A percentile compares a stretch with the other conserved stretches of the same genome.
phyloP scores from a whole-genome alignment of 306 rosid species.

The Ziziphus jujuba region DNA sequence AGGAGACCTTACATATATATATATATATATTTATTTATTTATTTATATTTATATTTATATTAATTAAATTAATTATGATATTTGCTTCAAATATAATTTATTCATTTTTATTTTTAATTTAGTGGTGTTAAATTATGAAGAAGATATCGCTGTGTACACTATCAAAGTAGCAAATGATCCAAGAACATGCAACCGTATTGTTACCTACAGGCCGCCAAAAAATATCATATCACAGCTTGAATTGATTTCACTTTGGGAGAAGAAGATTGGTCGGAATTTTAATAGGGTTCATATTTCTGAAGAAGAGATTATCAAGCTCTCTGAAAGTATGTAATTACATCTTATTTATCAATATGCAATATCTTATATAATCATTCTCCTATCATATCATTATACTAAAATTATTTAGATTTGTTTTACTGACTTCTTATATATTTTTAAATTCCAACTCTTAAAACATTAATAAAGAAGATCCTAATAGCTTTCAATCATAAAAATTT shows the following conservation, averaged over 20 bases:
- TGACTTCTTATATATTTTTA: too few species aligned
- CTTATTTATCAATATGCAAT: too few species aligned
- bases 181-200: constrained; percentile 34
- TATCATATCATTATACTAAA: too few species aligned
- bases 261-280: constrained; percentile 25
- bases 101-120: neutral
- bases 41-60: too few species aligned
- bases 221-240: constrained; percentile 44
- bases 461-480: too few species aligned
- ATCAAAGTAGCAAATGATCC: constrained; percentile 49
- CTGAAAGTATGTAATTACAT: constrained; percentile 22
- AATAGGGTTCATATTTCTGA: constrained; percentile 9
- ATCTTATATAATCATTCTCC: neutral
- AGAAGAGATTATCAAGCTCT: constrained; percentile 32
- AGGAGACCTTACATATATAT: too few species aligned
- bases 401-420: neutral
- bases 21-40: too few species aligned
- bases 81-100: neutral
- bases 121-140: constrained; percentile 50
- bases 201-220: constrained; percentile 26
- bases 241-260: constrained; percentile 45
- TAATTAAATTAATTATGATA: too few species aligned
- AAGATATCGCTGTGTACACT: constrained; percentile 41
- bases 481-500: too few species aligned
- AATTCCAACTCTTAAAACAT: too few species aligned